Evolutionary conservation across 495 filamentous ascomycete genomes (phyloP).

Genomic region (Staphylotrichum longicolle): DNA sequence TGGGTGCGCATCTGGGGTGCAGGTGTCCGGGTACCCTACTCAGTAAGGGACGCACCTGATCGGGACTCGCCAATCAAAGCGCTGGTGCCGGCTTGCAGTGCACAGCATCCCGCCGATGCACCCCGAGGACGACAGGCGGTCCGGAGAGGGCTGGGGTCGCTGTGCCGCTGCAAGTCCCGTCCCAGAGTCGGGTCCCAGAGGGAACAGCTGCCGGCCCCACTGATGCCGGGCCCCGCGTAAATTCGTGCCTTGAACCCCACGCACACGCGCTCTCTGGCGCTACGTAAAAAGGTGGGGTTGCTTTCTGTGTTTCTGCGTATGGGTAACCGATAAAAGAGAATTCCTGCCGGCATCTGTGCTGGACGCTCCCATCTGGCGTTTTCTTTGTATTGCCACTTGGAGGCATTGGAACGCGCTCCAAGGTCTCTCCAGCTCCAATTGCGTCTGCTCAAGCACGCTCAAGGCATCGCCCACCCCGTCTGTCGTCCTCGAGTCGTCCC

Average conservation of each 20-base stretch:
- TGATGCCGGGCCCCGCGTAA: background rate
- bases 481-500: too few relatives aligned
- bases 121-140: background rate
- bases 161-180: constrained; percentile 3
- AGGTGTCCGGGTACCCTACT: constrained; percentile 15
- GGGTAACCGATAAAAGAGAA: background rate
- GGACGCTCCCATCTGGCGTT: too few relatives aligned
- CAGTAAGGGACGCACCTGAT: background rate
- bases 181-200: background rate
- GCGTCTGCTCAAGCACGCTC: background rate
- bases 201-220: constrained; percentile 11
- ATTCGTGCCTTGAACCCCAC: constrained; percentile 1
- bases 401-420: too few relatives aligned
- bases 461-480: too few relatives aligned
- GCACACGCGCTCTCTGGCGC: constrained; percentile 12
- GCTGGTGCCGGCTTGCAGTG: background rate
- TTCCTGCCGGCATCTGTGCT: background rate
- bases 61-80: constrained; percentile 3
- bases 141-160: background rate
- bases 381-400: too few relatives aligned
- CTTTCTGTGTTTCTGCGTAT: background rate
- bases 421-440: background rate
- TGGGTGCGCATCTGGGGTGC: background rate
- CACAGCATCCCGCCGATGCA: background rate
- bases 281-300: constrained; percentile 31